These are phyloP conservation scores for Rhodotorula graminis DNA, from an alignment of 768 basidiomycete species.

Conservation along the genomic window DNA sequence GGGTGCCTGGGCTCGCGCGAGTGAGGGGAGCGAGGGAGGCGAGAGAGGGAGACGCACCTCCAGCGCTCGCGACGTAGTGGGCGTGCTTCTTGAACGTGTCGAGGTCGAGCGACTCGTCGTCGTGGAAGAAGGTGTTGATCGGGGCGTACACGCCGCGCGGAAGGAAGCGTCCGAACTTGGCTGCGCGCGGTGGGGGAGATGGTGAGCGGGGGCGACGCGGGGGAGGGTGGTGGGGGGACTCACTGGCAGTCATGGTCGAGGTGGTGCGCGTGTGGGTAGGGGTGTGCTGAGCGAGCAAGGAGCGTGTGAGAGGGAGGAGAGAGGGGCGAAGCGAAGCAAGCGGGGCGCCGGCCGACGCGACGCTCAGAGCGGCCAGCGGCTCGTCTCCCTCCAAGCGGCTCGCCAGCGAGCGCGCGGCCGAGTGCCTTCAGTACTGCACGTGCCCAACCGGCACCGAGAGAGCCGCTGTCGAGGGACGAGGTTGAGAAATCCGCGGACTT, in stretches of 20 bases:
- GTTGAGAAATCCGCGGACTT: too few species aligned
- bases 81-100: conserved; percentile 47
- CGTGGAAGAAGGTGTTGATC: conserved; percentile 76
- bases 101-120: conserved; percentile 58
- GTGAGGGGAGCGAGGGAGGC: too few species aligned
- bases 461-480: too few species aligned
- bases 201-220: neutral
- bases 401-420: too few species aligned
- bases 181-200: neutral
- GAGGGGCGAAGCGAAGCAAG: neutral
- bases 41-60: conserved; percentile 45
- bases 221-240: neutral
- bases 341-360: neutral
- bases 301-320: neutral
- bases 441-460: too few species aligned
- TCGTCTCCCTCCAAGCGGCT: too few species aligned
- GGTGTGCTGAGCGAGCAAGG: neutral
- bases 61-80: conserved; percentile 43
- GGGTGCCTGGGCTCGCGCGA: too few species aligned
- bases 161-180: conserved; percentile 48
- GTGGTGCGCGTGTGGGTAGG: too few species aligned
- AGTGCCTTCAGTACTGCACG: too few species aligned
- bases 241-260: neutral
- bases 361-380: too few species aligned
- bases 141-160: conserved; percentile 76